phyloP scores from a whole-genome alignment of 2,329 filamentous ascomycete genomes.

The Stemphylium beticola region DNA sequence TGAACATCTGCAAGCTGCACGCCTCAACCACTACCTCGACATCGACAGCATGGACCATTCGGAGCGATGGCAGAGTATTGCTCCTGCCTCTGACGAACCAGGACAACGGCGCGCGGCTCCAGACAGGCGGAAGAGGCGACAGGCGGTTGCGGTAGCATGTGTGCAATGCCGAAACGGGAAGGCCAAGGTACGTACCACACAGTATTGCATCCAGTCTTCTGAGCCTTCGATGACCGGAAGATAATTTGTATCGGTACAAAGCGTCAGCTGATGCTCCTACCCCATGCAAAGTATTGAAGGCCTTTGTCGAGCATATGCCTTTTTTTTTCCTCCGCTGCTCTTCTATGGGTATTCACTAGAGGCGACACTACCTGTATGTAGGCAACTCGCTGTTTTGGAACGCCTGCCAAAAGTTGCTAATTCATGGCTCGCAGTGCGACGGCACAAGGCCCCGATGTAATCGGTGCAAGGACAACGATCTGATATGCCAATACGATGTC shows the following conservation, averaged over 20 bases:
- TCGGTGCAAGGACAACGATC: slow-evolving; percentile 27
- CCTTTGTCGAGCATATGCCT: not conserved
- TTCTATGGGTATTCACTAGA: slow-evolving; percentile 13
- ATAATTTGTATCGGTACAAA: not conserved
- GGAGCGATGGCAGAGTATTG: slow-evolving; percentile 33
- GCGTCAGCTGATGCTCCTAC: not conserved
- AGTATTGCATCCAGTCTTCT: slow-evolving; percentile 3
- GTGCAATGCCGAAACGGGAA: slow-evolving; percentile 32
- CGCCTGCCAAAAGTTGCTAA: not conserved
- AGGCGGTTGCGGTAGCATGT: slow-evolving; percentile 32
- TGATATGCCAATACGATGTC: slow-evolving; percentile 32
- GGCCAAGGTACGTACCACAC: slow-evolving; percentile 29
- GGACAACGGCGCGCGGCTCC: slow-evolving; percentile 25
- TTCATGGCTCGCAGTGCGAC: slow-evolving; percentile 25
- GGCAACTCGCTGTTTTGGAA: not conserved
- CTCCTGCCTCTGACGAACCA: slow-evolving; percentile 31
- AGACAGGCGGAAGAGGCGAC: slow-evolving; percentile 26
- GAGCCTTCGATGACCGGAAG: not conserved
- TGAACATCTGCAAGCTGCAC: not conserved
- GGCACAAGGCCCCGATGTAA: slow-evolving; percentile 28
- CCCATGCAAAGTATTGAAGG: not conserved
- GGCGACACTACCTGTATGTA: slow-evolving; percentile 14
- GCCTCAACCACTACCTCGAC: slow-evolving; percentile 1
- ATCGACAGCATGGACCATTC: slow-evolving; percentile 23
- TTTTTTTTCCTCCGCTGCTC: slow-evolving; percentile 1